Conservation (phyloP, 2,329 filamentous ascomycete species). For the Arthroderma sp. region DNA sequence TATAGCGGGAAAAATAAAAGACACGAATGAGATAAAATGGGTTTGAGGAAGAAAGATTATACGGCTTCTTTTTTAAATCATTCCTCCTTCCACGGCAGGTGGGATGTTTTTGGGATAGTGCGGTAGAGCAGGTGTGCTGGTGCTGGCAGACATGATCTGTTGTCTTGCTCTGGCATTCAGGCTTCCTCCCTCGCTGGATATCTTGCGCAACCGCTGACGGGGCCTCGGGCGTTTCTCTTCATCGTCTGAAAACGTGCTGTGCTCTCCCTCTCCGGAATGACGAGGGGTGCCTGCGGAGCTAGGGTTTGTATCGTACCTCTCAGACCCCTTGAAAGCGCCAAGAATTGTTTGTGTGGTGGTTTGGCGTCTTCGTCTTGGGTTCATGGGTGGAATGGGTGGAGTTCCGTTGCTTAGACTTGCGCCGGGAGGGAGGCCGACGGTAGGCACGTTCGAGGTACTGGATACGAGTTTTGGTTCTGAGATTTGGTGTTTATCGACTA, state of each 20-base stretch:
- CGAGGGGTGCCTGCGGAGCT: too few species aligned
- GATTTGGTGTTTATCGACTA: constrained; percentile 48
- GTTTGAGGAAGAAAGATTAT: constrained; percentile 3
- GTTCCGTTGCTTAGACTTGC: constrained; percentile 42
- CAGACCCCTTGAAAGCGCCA: constrained; percentile 23
- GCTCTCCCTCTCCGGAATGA: constrained; percentile 24
- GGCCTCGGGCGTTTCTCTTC: constrained; percentile 25
- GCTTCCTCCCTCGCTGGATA: constrained; percentile 37
- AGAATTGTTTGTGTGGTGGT: constrained; percentile 30
- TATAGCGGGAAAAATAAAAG: constrained; percentile 1
- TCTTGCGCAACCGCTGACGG: constrained; percentile 34
- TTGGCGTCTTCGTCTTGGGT: constrained; percentile 43
- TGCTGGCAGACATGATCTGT: constrained; percentile 20
- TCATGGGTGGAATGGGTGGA: constrained; percentile 46
- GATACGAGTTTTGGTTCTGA: constrained; percentile 44
- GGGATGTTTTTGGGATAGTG: constrained; percentile 17
- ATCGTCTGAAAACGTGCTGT: constrained; percentile 32
- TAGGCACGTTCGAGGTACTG: constrained; percentile 45
- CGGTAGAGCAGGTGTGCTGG: constrained; percentile 19
- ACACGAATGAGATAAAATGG: neutral
- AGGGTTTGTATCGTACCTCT: constrained; percentile 22
- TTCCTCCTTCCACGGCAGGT: constrained; percentile 19
- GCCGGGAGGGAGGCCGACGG: constrained; percentile 43
- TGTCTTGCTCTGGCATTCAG: constrained; percentile 34
- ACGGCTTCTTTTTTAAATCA: constrained; percentile 22